These are phyloP conservation scores for Rhodotorula mucilaginosa DNA, from an alignment of 1,284 basidiomycete species.

Conservation along the genomic window DNA sequence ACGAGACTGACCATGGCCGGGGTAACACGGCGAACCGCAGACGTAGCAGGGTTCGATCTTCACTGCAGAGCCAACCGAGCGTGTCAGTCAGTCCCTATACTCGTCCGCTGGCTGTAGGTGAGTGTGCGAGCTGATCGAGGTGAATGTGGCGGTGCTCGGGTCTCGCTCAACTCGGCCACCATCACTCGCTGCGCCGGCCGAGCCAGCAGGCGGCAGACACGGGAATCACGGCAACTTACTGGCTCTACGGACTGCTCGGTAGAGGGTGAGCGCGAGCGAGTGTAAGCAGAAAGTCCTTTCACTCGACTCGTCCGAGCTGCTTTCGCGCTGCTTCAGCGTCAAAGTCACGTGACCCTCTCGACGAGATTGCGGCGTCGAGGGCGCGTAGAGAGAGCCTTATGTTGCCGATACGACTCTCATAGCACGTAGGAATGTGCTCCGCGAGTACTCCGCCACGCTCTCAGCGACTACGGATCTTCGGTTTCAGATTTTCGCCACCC, in stretches of 20 bases:
- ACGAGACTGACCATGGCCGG: constrained; percentile 70
- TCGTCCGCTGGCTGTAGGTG: neutral
- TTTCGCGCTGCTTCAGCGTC: neutral
- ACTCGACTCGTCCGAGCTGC: constrained; percentile 1
- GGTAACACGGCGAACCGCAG: constrained; percentile 91
- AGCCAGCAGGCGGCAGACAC: no score
- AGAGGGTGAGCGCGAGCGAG: neutral
- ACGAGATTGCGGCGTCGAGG: no score
- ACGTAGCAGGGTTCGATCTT: constrained; percentile 54
- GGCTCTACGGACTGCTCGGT: neutral
- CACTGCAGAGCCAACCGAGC: neutral
- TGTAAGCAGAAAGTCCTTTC: neutral
- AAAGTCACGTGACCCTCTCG: neutral
- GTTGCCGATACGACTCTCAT: no score
- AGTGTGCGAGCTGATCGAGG: no score
- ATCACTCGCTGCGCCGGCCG: no score
- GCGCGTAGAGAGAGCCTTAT: no score
- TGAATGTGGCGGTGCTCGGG: no score
- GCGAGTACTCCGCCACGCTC: no score
- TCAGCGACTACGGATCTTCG: no score
- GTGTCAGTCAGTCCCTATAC: neutral
- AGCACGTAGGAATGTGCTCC: neutral
- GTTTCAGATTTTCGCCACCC: no score
- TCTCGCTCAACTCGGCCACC: no score
- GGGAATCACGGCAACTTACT: neutral